Evolutionary conservation across 2,329 filamentous ascomycete genomes (phyloP).

Genomic region (Sporothrix euskadiensis): DNA sequence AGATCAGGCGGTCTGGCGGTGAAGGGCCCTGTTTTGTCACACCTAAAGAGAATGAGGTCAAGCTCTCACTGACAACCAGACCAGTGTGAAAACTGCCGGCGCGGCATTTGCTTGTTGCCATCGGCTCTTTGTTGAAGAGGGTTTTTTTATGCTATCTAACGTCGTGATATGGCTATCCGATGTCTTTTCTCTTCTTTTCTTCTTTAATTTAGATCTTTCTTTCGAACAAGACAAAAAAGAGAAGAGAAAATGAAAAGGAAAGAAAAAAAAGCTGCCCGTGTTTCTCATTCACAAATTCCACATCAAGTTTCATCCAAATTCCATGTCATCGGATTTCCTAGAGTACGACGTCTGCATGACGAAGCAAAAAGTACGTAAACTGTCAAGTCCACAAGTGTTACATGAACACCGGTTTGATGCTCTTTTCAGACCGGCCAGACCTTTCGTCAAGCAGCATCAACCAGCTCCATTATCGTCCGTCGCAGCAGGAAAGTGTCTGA

Average conservation of each 20-base stretch:
- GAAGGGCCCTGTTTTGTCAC: slow-evolving; percentile 11
- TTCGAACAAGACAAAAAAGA: no score
- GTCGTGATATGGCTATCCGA: neutral
- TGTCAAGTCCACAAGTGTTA: no score
- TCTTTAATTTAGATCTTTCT: no score
- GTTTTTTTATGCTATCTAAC: neutral
- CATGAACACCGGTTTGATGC: neutral
- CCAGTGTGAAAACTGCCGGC: neutral
- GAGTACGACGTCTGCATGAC: neutral
- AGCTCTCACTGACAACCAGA: neutral
- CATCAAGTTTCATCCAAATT: neutral
- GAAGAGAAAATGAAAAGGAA: no score
- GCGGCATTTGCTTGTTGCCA: neutral
- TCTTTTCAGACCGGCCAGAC: neutral
- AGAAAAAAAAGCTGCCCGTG: neutral
- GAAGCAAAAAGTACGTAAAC: no score
- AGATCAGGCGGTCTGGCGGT: slow-evolving; percentile 9
- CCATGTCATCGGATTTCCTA: neutral
- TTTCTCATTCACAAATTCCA: neutral
- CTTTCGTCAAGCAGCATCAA: neutral
- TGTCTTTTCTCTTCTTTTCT: neutral
- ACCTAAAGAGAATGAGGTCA: slow-evolving; percentile 6
- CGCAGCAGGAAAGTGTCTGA: neutral
- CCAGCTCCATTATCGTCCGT: neutral
- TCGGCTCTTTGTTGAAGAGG: neutral